phyloP scores from a whole-genome alignment of 2,329 filamentous ascomycete genomes.

The Stemphylium vesicarium region DNA sequence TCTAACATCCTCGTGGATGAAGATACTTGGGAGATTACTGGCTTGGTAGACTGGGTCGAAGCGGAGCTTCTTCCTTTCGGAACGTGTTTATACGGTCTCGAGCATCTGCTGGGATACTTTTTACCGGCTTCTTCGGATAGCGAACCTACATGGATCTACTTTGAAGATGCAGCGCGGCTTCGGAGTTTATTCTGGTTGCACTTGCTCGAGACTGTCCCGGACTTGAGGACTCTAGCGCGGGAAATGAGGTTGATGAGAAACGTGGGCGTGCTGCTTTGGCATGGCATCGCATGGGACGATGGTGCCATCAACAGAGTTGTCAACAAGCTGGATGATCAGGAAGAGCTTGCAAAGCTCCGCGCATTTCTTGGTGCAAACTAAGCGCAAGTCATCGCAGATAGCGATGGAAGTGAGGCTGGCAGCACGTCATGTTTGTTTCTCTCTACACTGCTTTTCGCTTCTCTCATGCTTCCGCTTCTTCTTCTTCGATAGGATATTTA shows the following conservation, averaged over 20 bases:
- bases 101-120: conserved; percentile 63
- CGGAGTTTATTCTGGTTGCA: conserved; percentile 59
- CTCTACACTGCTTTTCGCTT: neutral
- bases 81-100: conserved; percentile 65
- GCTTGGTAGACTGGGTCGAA: conserved; percentile 70
- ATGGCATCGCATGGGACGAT: conserved; percentile 68
- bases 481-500: neutral
- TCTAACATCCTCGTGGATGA: conserved; percentile 63
- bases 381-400: neutral
- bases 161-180: conserved; percentile 52
- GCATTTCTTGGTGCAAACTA: conserved; percentile 37
- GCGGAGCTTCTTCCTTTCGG: conserved; percentile 67
- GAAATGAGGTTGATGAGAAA: conserved; percentile 55
- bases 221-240: conserved; percentile 42
- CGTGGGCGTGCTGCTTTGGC: conserved; percentile 67
- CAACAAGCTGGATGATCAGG: conserved; percentile 56
- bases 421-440: neutral
- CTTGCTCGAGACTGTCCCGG: conserved; percentile 46
- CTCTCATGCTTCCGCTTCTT: neutral
- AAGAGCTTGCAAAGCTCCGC: conserved; percentile 62
- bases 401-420: neutral
- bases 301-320: conserved; percentile 66
- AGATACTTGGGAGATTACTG: conserved; percentile 54
- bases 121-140: conserved; percentile 11
- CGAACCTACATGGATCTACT: conserved; percentile 48